Base-by-base conservation (phyloP, 2,329 filamentous ascomycete species). In the Colletotrichum musae region DNA sequence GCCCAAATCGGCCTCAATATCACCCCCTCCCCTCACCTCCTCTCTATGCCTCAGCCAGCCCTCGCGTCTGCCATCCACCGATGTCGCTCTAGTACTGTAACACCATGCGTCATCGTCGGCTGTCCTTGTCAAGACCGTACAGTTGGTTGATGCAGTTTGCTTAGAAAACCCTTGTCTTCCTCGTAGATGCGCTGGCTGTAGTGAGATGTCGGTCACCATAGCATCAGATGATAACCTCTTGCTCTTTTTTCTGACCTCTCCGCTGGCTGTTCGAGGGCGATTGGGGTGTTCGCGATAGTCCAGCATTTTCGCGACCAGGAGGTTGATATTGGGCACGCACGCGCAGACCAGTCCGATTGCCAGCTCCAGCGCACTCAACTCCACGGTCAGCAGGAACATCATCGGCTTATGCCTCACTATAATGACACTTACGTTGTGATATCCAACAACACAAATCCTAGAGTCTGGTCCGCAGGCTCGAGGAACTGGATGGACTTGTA, bases 401-500 rank as follows among this genome's bases (percentile, higher is more conserved):
- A 5, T 28, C 6, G 4, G 4, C 26, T 5, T 28, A 4, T 28
- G 18, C 26, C 26, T 28, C 6, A 6, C 26, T 4, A 5, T 28
- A 28, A 6, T 28, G 6, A 32, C 28, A 32, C 28, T 32, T 32
- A 65, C 63, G 56, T 65, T 2, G 63, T 65, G 7, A 65, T 28
- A 39, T 65, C 56, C 28, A 65, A n/a, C 10, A 53, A 2, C 7
- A 65, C 56, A 3, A 60, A 65, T 6, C 56, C 39, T n/a, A 45
- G 50, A 0, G 59, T 62, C 5, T 9, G n/a, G 7, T 62, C 59
- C 21, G 50, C n/a, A 1, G 59, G 59, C 4, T 56, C 36, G 3
- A 48, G 50, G 9, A 62, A 62, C 12, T 45, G 21, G 6, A 60
- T 18, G 0, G 39, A 32, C n/a, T 66, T 66, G 1, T 54, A 66